Base-by-base conservation (phyloP, 345 rosid genomes). In the Gossypium rotundifolium region DNA sequence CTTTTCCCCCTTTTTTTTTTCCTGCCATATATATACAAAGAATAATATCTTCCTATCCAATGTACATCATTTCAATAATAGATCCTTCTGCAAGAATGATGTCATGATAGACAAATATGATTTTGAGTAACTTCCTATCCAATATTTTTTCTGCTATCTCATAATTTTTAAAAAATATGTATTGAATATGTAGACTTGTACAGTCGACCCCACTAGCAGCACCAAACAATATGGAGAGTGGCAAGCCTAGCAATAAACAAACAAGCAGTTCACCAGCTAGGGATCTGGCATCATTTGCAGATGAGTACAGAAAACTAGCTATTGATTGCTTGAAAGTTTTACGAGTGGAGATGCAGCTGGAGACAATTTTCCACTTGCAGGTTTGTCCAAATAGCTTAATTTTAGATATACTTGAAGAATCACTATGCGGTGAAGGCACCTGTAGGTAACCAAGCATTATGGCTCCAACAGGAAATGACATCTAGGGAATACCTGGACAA, bases 291-390 rank as follows among this genome's bases (percentile, higher is more conserved):
- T 86, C 94, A 46, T 91, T 90, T 89, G 94, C 98, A 4, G 93
- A 93, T 71, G 94, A 93, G 81, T 95, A 93, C 77, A 85, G 99
- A 78, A 95, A 91, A 85, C 87, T 95, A 71, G 97, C 99, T 29
- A 87, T 91, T 75, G 98, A 95, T 78, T 95, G 99, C 86, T 83
- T 95, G 48, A 95, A 95, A 81, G 97, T 93, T 82, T 84, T 95
- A 81, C 96, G 94, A 22, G 89, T 95, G 27, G 99, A 95, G 88
- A 95, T 93, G 98, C 96, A 91, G 84, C 75, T 95, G 88, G 97
- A 93, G 76, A 91, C 98, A 78, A 77, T 93, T 81, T 95, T 95
- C 80, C 96, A 93, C 81, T 78, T 93, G 87, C 99, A 95, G 96
- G 98, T 95, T 75, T 79, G 81, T 72, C 65, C 68, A 77, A 75